Evolutionary conservation across 2,329 filamentous ascomycete species (phyloP).

Genomic region (Epichloe typhina): DNA sequence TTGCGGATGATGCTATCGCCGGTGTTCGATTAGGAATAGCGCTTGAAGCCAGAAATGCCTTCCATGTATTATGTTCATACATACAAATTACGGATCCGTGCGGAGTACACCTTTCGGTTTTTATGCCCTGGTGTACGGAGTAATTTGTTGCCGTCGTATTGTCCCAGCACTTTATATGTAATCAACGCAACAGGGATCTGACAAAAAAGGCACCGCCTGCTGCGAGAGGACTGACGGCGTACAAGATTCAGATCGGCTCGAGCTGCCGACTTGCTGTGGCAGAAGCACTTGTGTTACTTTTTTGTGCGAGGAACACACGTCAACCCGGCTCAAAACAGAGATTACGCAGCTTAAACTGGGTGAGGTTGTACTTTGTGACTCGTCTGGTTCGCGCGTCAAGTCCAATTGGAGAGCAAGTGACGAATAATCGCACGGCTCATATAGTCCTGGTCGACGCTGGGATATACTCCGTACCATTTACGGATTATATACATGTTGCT

Average conservation of each 20-base stretch:
- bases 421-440: background rate
- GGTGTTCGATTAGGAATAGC: background rate
- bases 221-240: background rate
- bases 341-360: background rate
- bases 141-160: background rate
- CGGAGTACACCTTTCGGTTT: background rate
- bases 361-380: background rate
- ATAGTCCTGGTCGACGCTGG: background rate
- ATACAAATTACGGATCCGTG: background rate
- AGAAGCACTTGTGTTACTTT: background rate
- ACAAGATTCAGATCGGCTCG: slow-evolving; percentile 3
- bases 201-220: background rate
- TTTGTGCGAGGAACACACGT: background rate
- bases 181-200: background rate
- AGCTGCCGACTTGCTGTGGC: slow-evolving; percentile 2
- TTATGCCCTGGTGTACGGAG: no score
- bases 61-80: background rate
- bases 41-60: background rate
- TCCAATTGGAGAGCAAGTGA: background rate
- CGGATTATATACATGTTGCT: no score
- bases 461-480: no score
- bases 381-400: background rate
- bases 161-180: background rate
- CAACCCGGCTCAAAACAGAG: background rate
- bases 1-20: background rate